Base-by-base conservation (phyloP, 768 basidiomycete genomes). In the Psilocybe cubensis region DNA sequence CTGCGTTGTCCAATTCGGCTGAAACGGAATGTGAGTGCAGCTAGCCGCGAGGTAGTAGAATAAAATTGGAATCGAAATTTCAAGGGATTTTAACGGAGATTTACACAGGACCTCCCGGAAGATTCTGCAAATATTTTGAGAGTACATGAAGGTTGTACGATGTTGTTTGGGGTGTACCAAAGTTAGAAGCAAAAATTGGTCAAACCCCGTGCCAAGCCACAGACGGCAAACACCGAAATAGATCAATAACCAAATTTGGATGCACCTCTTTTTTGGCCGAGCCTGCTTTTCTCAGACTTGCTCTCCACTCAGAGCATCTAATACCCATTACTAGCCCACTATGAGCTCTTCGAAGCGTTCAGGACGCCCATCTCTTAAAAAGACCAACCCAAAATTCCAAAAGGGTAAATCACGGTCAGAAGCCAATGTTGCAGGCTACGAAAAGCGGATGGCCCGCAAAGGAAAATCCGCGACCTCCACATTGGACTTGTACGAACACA, bases 401-500 rank as follows among this genome's bases (percentile, higher is more conserved):
- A 48, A n/a, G 46, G 46, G 46, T 5, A 71, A 69, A 58, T 54
- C 59, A n/a, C 63, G 58, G 28, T 59, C 67, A 31, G 75, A 74
- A 49, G 74, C 74, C 25, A 83, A 83, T 58, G 78, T 74, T 14
- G 66, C 74, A 46, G 84, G 84, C 12, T 83, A 81, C 58, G 76
- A 76, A 49, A 84, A 79, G 71, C 80, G 83, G 43, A 77, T 78
- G 18, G 75, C 77, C 25, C 73, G 71, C 51, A 85, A 83, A 57
- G 67, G 75, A 52, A 54, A 70, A 17, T 66, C 55, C n/a, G 52
- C 69, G 14, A 66, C 77, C n/a, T 52, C 65, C 10, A 52, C 63
- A 28, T 64, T 74, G 20, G 87, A 91, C 62, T 78, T 89, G 1
- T 91, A 90, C 67, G 89, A 91, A 64, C 85, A 85, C 57, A 73